Evolutionary conservation across 2,329 filamentous ascomycete genomes (phyloP).

Genomic region (Fusarium goolgardi): DNA sequence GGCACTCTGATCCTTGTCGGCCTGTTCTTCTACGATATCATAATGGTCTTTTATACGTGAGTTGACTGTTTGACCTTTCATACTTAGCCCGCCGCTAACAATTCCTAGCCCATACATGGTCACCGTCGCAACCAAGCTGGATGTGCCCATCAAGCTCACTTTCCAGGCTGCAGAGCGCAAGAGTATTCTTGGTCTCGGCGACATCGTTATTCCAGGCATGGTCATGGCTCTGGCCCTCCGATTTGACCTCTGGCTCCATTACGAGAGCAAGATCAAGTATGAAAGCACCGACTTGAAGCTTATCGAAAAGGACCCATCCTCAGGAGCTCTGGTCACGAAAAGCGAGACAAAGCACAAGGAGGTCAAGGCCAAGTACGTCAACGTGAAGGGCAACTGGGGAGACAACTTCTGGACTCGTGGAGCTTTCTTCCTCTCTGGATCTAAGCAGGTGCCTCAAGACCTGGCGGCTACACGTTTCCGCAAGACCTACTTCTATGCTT

Average conservation of each 20-base stretch:
- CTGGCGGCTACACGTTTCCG: constrained; percentile 68
- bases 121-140: constrained; percentile 86
- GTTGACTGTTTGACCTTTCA: constrained; percentile 45
- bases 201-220: constrained; percentile 92
- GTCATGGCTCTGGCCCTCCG: constrained; percentile 88
- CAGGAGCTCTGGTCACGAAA: constrained; percentile 51
- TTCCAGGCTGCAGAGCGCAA: constrained; percentile 75
- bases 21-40: constrained; percentile 94
- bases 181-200: constrained; percentile 91
- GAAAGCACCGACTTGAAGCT: constrained; percentile 52
- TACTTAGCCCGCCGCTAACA: constrained; percentile 33
- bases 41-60: constrained; percentile 88
- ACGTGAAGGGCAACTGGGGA: constrained; percentile 81
- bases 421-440: constrained; percentile 42
- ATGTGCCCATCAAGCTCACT: constrained; percentile 92
- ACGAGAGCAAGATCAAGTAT: constrained; percentile 72
- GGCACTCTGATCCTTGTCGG: constrained; percentile 81
- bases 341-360: constrained; percentile 58
- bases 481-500: constrained; percentile 87
- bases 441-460: constrained; percentile 46
- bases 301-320: constrained; percentile 50
- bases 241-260: constrained; percentile 91
- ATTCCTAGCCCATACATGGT: constrained; percentile 78
- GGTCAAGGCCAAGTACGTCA: constrained; percentile 64
- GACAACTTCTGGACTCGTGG: constrained; percentile 80